Evolutionary conservation across 225 moss, liverwort and hornwort genomes (phyloP).

Genomic region (Marchantia polymorpha): DNA sequence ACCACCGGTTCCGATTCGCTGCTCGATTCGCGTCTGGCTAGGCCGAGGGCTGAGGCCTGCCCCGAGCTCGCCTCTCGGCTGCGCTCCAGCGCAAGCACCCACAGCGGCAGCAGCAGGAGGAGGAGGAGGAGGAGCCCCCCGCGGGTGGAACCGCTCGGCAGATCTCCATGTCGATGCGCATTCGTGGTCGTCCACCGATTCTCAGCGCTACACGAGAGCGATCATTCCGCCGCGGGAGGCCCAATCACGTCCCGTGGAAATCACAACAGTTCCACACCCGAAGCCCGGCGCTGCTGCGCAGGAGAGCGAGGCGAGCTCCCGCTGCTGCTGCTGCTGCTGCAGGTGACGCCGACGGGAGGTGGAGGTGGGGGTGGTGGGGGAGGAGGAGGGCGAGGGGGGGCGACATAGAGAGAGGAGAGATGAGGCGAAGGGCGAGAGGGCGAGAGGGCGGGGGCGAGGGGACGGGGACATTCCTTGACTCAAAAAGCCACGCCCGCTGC

Average conservation of each 20-base stretch:
- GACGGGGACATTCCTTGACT: not conserved
- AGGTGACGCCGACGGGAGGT: not conserved
- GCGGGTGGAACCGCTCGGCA: not conserved
- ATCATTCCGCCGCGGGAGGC: not conserved
- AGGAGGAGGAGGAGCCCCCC: no score
- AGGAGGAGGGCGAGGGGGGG: not conserved
- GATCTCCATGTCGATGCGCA: not conserved
- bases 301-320: no score
- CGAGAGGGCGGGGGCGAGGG: not conserved
- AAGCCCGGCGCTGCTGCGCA: not conserved
- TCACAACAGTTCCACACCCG: conserved; percentile 1
- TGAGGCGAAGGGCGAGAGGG: not conserved
- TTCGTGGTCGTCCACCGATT: not conserved
- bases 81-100: not conserved
- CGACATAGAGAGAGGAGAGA: not conserved
- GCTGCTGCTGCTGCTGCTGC: no score
- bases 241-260: conserved; percentile 1
- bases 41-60: no score
- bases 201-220: not conserved
- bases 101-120: not conserved
- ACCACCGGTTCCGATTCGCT: no score
- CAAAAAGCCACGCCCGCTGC: conserved; percentile 4
- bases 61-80: no score
- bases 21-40: no score
- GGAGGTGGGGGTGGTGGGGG: not conserved